Evolutionary conservation across 2,329 filamentous ascomycete genomes (phyloP), one percentile per base, ranked within the genome.

Genomic region (Aphanoascus verrucosus): DNA sequence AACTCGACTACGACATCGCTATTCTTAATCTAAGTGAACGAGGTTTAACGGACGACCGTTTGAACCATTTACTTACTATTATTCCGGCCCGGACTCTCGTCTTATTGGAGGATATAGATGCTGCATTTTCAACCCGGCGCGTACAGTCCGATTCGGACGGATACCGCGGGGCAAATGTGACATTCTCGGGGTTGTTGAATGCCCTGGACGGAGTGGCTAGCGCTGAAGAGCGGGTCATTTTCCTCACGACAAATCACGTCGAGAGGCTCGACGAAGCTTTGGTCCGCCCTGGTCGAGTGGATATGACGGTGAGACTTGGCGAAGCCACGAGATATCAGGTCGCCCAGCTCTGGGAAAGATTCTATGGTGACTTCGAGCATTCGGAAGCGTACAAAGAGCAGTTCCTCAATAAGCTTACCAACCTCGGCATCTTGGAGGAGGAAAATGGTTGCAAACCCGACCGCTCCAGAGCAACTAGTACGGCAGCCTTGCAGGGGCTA

Each of bases 181-280:
- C 93, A 0, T 97, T 96, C 63, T 97, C 91, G 0, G 91, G 91
- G 0, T 73, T 97, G 17, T 74, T 97, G 37, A 90, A 90, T 63
- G 85, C 86, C 0, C 69, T 91, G 12, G 93, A 98, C 58, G 93
- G 93, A 1, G 82, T 97, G n/a, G 89, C 89, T 5, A 94, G 90
- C 49, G 88, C 89, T 11, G 93, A 97, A 67, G 91, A 97, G 72
- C 81, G 93, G 51, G 86, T 98, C 57, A 83, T 94, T 1, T 95
- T 98, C 69, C 76, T 94, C 58, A 98, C 93, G 1, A 94, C 91
- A 17, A 98, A 98, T 64, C 88, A 96, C 64, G 82, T 95, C 37
- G 89, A 96, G 60, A 80, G 88, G 40, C 78, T 97, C 1, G 89
- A 96, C 63, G 85, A 88, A 56, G 93, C 93, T 3, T 72, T 98